phyloP scores from a whole-genome alignment of 805 yeast genomes.

The Clavispora vitiphila region DNA sequence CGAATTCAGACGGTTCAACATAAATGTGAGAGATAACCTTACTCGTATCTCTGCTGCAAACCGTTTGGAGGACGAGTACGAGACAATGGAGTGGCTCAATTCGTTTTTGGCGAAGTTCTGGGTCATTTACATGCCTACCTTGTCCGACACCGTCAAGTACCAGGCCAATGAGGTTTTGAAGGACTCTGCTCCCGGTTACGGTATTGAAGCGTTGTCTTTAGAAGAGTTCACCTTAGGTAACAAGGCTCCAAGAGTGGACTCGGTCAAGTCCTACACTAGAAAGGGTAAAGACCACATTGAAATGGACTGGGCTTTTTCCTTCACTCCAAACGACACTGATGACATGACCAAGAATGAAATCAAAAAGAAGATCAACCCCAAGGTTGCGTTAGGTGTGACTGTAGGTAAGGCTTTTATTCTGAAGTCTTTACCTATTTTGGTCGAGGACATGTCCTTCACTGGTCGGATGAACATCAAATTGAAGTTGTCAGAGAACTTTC shows the following conservation, averaged over 20 bases:
- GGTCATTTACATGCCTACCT: conserved; percentile 85
- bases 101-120: conserved; percentile 74
- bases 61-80: conserved; percentile 56
- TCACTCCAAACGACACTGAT: conserved; percentile 76
- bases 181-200: conserved; percentile 77
- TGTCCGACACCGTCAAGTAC: conserved; percentile 67
- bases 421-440: conserved; percentile 70
- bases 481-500: conserved; percentile 59
- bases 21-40: conserved; percentile 74
- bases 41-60: conserved; percentile 59
- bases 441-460: conserved; percentile 72
- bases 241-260: conserved; percentile 70
- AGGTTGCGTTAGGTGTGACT: conserved; percentile 74
- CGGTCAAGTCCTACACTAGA: conserved; percentile 68
- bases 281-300: conserved; percentile 63
- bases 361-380: conserved; percentile 68
- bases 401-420: conserved; percentile 78
- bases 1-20: conserved; percentile 71
- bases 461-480: conserved; percentile 65
- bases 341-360: conserved; percentile 78
- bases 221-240: conserved; percentile 79
- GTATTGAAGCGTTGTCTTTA: conserved; percentile 67
- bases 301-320: conserved; percentile 81
- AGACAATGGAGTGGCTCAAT: conserved; percentile 80
- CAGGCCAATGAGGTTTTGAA: conserved; percentile 64